Conservation (phyloP, 768 basidiomycete species). For the Boletus eberwhitei region DNA sequence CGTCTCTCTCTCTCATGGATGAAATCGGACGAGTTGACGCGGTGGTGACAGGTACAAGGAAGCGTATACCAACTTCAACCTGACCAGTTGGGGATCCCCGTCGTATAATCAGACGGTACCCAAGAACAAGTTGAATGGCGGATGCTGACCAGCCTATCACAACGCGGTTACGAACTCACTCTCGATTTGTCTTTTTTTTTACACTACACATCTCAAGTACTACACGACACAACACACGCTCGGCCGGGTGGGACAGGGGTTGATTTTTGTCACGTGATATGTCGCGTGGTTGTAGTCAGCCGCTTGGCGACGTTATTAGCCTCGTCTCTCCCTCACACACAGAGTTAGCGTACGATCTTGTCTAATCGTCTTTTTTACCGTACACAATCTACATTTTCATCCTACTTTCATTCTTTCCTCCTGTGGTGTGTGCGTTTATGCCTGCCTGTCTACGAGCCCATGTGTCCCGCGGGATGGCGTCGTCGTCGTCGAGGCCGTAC, state of each 20-base stretch:
- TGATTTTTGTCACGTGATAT: constrained; percentile 33
- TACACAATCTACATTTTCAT: constrained; percentile 28
- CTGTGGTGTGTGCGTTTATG: no score
- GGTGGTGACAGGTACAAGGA: constrained; percentile 35
- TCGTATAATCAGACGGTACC: constrained; percentile 53
- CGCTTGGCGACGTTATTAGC: constrained; percentile 13
- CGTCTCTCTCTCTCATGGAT: constrained; percentile 16
- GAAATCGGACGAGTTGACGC: background rate
- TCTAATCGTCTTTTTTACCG: constrained; percentile 16
- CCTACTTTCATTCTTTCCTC: constrained; percentile 1
- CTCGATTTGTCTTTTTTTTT: background rate
- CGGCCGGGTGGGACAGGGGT: constrained; percentile 3
- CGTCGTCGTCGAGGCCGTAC: constrained; percentile 21
- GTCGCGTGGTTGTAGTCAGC: constrained; percentile 26
- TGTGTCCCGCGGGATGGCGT: background rate
- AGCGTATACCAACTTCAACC: constrained; percentile 43
- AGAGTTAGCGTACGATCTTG: constrained; percentile 9
- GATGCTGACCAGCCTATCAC: constrained; percentile 18
- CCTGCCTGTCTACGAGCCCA: constrained; percentile 18
- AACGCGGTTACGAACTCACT: constrained; percentile 1
- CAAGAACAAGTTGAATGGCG: constrained; percentile 46
- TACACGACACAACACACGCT: background rate
- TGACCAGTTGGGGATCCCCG: constrained; percentile 41
- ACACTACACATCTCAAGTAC: background rate
- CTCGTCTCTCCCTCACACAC: background rate